Evolutionary conservation across 1,284 basidiomycete genomes (phyloP), one percentile per base, ranked within the genome.

Genomic region (Leucoagaricus sp.): DNA sequence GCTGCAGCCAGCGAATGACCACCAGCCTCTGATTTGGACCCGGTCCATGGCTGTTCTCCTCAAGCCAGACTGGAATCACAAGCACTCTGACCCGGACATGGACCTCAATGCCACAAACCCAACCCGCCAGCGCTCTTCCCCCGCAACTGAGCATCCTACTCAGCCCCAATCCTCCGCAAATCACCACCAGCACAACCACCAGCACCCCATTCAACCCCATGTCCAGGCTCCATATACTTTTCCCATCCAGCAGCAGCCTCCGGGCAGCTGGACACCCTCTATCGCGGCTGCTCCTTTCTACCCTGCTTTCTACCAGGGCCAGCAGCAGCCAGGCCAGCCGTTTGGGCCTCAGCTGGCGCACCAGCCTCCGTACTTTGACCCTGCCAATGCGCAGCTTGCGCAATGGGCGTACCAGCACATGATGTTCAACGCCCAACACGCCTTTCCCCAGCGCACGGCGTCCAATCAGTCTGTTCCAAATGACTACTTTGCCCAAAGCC

Each of bases 321-420:
- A 78, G 58, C 80, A 80, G 57, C 83, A 81, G 65, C 83, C 72
- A 10, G 61, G 65, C 26, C 81, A 81, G 64, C 71, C 75, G 23
- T 75, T 73, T 58, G 75, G 76, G 55, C 64, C 71, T 33, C 79
- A 76, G 66, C 71, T 79, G 65, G 77, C 78, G 42, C 70, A 71
- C 19, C 83, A 82, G 63, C 66, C 73, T 53, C 78, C 77, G 13
- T 89, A 83, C 69, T 89, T 86, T 65, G 88, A 91, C 70, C 87
- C 84, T 17, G 76, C 85, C 49, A 90, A 89, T 65, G 86, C 85
- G 26, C 88, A 91, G 69, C 80, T 91, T 60, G 69, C 87, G 6
- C 87, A 89, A 70, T 92, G 89, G 90, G 87, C 89, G 31, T 92
- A 92, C 74, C 89, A 91, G 71, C 89, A 91, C 64, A 91, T 91